Evolutionary conservation across 1,284 basidiomycete species (phyloP).

Genomic region (Cutaneotrichosporon cavernicola): DNA sequence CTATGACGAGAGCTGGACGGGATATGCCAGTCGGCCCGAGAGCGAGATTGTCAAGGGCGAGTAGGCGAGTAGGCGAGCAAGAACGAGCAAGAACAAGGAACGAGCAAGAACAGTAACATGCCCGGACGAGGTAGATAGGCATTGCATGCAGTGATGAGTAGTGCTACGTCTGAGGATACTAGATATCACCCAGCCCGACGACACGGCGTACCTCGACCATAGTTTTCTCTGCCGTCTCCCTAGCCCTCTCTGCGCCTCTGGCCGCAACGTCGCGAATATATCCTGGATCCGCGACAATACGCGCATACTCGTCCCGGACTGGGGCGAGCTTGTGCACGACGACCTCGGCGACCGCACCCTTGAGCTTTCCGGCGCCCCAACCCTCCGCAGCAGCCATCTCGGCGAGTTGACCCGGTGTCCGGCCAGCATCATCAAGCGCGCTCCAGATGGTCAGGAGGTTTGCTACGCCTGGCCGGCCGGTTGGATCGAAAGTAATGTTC

Average conservation of each 20-base stretch:
- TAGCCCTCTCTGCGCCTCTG: constrained; percentile 67
- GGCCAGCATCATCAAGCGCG: constrained; percentile 23
- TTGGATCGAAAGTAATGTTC: constrained; percentile 75
- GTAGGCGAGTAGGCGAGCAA: not conserved
- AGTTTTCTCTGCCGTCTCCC: constrained; percentile 62
- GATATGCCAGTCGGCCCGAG: constrained; percentile 36
- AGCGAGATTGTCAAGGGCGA: constrained; percentile 29
- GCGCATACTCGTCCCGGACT: constrained; percentile 69
- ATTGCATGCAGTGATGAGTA: constrained; percentile 11
- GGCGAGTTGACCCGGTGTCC: constrained; percentile 57
- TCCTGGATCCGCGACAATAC: constrained; percentile 61
- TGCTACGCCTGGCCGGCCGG: constrained; percentile 71
- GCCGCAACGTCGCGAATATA: constrained; percentile 66
- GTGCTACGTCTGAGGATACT: not conserved
- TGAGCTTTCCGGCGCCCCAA: constrained; percentile 65
- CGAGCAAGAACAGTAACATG: not conserved
- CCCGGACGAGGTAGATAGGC: not conserved
- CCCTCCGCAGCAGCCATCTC: constrained; percentile 55
- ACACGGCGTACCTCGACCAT: constrained; percentile 66
- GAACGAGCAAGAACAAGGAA: not conserved
- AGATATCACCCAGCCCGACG: constrained; percentile 60
- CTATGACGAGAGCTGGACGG: constrained; percentile 55
- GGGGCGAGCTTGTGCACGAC: constrained; percentile 67
- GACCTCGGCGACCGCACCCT: constrained; percentile 69
- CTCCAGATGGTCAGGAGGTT: constrained; percentile 75